phyloP scores from a whole-genome alignment of 202 grass and related monocot species.

The Zoysia matrella region DNA sequence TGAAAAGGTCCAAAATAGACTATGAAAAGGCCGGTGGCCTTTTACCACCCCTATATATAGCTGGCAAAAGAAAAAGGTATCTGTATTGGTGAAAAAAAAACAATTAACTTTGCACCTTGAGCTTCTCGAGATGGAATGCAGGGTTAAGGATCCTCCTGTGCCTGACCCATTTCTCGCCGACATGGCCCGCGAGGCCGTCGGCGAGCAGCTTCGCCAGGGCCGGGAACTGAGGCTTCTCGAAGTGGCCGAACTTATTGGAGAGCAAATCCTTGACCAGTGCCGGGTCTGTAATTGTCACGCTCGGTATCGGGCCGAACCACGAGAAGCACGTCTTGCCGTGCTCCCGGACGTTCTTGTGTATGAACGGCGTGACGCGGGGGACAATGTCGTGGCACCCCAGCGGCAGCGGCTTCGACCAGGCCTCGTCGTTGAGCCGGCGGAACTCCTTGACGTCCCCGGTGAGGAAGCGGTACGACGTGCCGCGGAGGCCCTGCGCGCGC shows the following conservation, averaged over 20 bases:
- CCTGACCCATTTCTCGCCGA: constrained; percentile 75
- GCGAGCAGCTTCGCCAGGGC: constrained; percentile 25
- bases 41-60: too few relatives aligned
- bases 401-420: constrained; percentile 46
- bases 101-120: constrained; percentile 54
- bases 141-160: constrained; percentile 83
- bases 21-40: too few relatives aligned
- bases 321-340: constrained; percentile 53
- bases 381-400: constrained; percentile 62
- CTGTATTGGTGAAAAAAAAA: too few relatives aligned
- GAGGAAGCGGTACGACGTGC: constrained; percentile 58
- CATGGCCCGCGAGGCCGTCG: constrained; percentile 34
- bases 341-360: constrained; percentile 25
- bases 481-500: constrained; percentile 57
- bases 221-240: constrained; percentile 42
- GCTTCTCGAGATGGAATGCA: constrained; percentile 67
- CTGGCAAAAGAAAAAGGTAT: too few relatives aligned
- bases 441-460: constrained; percentile 53
- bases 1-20: too few relatives aligned
- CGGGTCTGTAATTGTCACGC: constrained; percentile 51
- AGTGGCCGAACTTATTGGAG: constrained; percentile 57
- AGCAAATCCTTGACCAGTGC: constrained; percentile 44
- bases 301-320: constrained; percentile 59
- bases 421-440: constrained; percentile 37
- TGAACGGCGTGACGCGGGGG: constrained; percentile 44